Percentiles rank a stretch among this genome's conserved stretches.
These are phyloP conservation scores for Prunus padus DNA, from an alignment of 306 rosid species.

Conservation along the genomic window DNA sequence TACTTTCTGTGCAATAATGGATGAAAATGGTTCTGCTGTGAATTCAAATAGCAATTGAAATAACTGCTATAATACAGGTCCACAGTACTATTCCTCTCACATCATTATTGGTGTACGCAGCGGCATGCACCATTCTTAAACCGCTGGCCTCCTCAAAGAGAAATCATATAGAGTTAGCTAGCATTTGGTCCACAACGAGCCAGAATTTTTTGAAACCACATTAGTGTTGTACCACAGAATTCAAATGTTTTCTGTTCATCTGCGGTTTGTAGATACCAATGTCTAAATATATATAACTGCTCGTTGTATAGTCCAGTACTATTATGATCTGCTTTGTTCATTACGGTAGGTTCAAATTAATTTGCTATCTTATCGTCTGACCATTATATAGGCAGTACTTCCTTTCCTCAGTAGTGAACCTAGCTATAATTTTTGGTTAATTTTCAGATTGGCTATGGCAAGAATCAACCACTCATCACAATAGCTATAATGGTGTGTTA, in stretches of 20 bases:
- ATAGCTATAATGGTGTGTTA: background rate
- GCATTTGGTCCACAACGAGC: constrained; percentile 8
- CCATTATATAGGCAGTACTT: background rate
- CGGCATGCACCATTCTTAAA: background rate
- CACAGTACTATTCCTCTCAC: background rate
- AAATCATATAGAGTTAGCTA: background rate
- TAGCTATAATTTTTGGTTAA: background rate
- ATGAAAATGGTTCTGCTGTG: background rate
- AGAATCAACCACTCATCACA: background rate
- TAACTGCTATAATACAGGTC: background rate
- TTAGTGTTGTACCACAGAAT: too few species aligned
- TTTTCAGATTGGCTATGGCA: background rate
- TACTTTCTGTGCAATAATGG: background rate
- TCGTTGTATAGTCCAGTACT: background rate
- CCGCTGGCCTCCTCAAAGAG: background rate
- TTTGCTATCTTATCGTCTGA: background rate
- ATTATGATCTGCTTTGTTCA: too few species aligned
- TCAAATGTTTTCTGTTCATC: too few species aligned
- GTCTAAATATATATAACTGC: background rate
- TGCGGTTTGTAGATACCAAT: too few species aligned
- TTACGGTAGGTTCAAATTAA: too few species aligned
- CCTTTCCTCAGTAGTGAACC: background rate
- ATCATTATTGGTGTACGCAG: background rate
- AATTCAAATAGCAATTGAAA: background rate
- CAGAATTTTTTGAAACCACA: background rate